phyloP scores from a whole-genome alignment of 2,329 filamentous ascomycete genomes.

The Graphilbum fragrans region DNA sequence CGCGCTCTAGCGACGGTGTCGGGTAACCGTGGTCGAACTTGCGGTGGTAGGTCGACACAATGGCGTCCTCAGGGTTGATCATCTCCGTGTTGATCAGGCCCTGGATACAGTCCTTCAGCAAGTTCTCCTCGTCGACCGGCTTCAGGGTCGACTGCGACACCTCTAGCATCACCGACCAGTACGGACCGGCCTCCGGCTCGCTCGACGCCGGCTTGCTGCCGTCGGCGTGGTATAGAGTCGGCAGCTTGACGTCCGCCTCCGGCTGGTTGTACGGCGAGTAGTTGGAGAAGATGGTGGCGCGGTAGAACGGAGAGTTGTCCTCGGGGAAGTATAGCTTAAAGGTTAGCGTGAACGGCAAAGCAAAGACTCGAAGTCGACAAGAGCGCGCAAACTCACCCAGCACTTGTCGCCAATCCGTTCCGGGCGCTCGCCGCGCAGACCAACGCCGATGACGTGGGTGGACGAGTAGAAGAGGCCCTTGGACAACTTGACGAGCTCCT shows the following conservation, averaged over 20 bases:
- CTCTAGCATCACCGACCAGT: constrained; percentile 99
- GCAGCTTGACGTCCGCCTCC: constrained; percentile 65
- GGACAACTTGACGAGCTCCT: constrained; percentile 69
- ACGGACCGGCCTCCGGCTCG: constrained; percentile 74
- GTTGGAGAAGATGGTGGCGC: constrained; percentile 99
- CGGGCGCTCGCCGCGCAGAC: constrained; percentile 80
- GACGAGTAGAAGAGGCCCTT: constrained; percentile 95
- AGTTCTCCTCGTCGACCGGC: constrained; percentile 74
- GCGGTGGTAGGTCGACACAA: constrained; percentile 96
- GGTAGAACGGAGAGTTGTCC: constrained; percentile 97
- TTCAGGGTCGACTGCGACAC: constrained; percentile 94
- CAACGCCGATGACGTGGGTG: constrained; percentile 94
- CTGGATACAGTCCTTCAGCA: constrained; percentile 86
- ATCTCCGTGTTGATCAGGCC: constrained; percentile 97
- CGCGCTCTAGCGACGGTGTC: constrained; percentile 86
- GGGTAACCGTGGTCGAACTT: constrained; percentile 98
- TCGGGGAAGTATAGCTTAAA: constrained; percentile 89
- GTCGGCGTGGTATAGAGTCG: constrained; percentile 74
- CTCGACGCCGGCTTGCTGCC: constrained; percentile 66
- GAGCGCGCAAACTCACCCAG: constrained; percentile 50
- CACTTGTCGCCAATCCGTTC: constrained; percentile 98
- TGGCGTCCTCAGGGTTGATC: constrained; percentile 82
- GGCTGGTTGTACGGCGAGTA: constrained; percentile 99
- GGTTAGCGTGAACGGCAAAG: not conserved
- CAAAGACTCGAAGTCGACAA: not conserved